phyloP scores from a whole-genome alignment of 108 stramenopile genomes.

The Skeletonema tropicum region DNA sequence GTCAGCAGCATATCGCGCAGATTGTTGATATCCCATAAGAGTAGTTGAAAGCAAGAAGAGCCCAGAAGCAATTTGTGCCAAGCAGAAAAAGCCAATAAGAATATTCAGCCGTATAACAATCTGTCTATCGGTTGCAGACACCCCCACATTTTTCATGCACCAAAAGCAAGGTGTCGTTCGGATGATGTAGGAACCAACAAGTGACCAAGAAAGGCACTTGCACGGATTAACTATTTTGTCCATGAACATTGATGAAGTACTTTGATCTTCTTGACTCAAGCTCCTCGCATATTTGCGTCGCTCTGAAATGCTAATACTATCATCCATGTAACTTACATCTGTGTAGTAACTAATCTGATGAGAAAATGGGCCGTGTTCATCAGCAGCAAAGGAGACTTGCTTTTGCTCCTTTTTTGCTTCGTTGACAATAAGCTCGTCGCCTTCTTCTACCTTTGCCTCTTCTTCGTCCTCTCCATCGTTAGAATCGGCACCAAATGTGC shows the following conservation, averaged over 20 bases:
- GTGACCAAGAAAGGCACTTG: constrained; percentile 31
- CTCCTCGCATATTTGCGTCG: neutral
- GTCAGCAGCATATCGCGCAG: neutral
- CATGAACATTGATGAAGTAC: neutral
- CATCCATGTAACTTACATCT: neutral
- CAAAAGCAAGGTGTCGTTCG: constrained; percentile 50
- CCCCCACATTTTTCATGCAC: constrained; percentile 44
- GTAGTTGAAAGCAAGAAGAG: constrained; percentile 43
- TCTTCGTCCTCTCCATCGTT: neutral
- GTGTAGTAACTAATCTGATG: neutral
- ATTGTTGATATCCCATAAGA: constrained; percentile 20
- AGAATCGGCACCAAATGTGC: neutral
- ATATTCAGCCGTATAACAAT: constrained; percentile 70
- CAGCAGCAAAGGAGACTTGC: neutral
- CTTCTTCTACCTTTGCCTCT: constrained; percentile 6
- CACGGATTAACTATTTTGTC: neutral
- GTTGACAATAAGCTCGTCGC: neutral
- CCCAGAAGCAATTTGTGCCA: constrained; percentile 52
- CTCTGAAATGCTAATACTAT: neutral
- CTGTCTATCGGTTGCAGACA: constrained; percentile 62
- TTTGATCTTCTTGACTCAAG: neutral
- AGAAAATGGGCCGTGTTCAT: neutral
- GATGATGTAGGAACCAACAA: constrained; percentile 34
- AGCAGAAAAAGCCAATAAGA: constrained; percentile 59
- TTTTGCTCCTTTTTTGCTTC: neutral